Conservation (phyloP, 2,329 filamentous ascomycete species). For the Claviceps quebecensis region DNA sequence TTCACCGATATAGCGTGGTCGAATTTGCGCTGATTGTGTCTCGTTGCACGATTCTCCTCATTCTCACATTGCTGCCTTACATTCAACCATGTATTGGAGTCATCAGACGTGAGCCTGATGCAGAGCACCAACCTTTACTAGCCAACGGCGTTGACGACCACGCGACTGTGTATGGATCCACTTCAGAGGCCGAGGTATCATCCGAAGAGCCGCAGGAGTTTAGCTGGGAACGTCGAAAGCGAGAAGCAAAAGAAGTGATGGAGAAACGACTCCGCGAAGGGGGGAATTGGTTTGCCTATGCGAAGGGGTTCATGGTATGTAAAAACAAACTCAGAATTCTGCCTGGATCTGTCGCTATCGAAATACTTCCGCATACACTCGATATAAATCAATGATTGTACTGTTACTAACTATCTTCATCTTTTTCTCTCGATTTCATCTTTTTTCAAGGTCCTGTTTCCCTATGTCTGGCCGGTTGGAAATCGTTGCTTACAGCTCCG, state of each 20-base stretch:
- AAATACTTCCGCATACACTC: no score
- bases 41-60: constrained; percentile 13
- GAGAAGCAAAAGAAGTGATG: constrained; percentile 42
- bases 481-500: constrained; percentile 53
- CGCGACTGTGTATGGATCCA: constrained; percentile 27
- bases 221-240: constrained; percentile 38
- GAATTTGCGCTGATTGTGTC: constrained; percentile 11
- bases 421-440: no score
- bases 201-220: constrained; percentile 32
- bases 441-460: constrained; percentile 51
- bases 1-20: constrained; percentile 10
- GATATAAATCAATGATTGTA: not conserved
- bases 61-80: constrained; percentile 15
- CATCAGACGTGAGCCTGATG: constrained; percentile 25
- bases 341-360: no score
- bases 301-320: constrained; percentile 52
- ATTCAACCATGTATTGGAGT: constrained; percentile 15
- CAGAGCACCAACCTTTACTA: constrained; percentile 46
- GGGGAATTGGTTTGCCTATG: constrained; percentile 65
- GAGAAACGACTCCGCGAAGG: constrained; percentile 57
- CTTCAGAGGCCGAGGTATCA: constrained; percentile 23
- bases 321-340: not conserved
- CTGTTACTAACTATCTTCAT: not conserved
- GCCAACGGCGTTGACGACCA: constrained; percentile 16
- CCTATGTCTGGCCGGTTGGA: constrained; percentile 63